Evolutionary conservation across 1,139 yeast genomes (phyloP), one percentile per base, ranked within the genome.

Genomic region (Pichia sp.): DNA sequence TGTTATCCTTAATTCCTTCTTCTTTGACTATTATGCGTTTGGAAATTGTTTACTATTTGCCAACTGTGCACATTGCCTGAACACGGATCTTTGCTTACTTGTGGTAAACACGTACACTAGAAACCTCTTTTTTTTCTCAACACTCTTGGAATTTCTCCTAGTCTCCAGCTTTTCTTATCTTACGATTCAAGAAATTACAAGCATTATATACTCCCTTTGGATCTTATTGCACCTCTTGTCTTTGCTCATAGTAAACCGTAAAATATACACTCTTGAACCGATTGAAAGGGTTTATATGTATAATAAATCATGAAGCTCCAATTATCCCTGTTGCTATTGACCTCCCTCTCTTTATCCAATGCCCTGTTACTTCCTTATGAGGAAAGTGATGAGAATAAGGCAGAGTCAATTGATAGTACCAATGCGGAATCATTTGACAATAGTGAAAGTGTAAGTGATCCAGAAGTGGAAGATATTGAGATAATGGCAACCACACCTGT

Each of bases 401-500:
- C 31, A 42, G 30, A 42, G 5, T 46, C 48, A 46, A 17, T 33
- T 34, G 30, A 36, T 12, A 12, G 14, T 5, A 17, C 49, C 16
- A 9, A 4, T 16, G 20, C 14, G 6, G 10, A 17, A 7, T 38
- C 41, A 14, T 4, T 14, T 38, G 41, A 38, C 17, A 38, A n/a
- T 17, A 38, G 41, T n/a, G 41, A 38, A 7, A 38, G 2, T 17
- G 41, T 38, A 14, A 5, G 31, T 6, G 12, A 42, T 20, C 14
- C 12, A 30, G 46, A 36, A 29, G 27, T 16, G 1, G 40, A 45
- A 16, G 47, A 46, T 38, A 29, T 49, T 5, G 8, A 41, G 38
- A 33, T 36, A 34, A 27, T 46, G 46, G 52, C 49, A 34, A 46
- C 33, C 29, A 52, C 45, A 14, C 51, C 55, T 9, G 83, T 91